Base-by-base conservation (phyloP, 1,139 yeast species). In the Diutina siamensis region DNA sequence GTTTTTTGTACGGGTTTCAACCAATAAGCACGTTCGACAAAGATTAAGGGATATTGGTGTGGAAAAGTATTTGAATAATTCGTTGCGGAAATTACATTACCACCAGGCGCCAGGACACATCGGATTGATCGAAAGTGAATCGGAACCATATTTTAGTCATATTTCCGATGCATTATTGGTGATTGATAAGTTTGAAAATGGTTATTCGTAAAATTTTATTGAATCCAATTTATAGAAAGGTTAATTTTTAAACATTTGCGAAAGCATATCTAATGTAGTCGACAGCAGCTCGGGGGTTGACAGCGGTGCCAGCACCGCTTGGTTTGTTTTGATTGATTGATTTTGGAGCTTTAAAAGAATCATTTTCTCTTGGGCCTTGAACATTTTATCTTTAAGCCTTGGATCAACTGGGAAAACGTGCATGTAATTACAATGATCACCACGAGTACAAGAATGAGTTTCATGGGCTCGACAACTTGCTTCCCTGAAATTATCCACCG, bases 341-440 rank as follows among this genome's bases (percentile, higher is more conserved):
- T n/a, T 7, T 21, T 25, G 42, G 31, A 38, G 44, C 18, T 18
- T 19, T n/a, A 18, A 49, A 17, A 32, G 12, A 13, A 44, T 22
- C 35, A 46, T 44, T 19, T 64, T 19, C 58, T 58, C 44, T 67
- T 61, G 32, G 82, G 56, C 18, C 58, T 64, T 13, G 59, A 57
- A 1, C 74, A 61, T 0, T n/a, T 15, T n/a, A 19, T 19, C 10
- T 18, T 12, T 15, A 12, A 27, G 12, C 17, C 13, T 15, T 13
- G n/a, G 18, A 27, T 13, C 21, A 18, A 94, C 89, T 35, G 72
- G 64, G 52, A 81, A 70, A 1, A 83, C 72, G 60, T 89, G 97
- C 75, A 88, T 83, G 60, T 85, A 87, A 61, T 89, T 89, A 61
- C 97, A 89, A 55, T 74, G 74, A 31, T 83, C 87, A 1, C 88